Base-by-base conservation (phyloP, 768 basidiomycete species). In the Rhizopogon rudus region DNA sequence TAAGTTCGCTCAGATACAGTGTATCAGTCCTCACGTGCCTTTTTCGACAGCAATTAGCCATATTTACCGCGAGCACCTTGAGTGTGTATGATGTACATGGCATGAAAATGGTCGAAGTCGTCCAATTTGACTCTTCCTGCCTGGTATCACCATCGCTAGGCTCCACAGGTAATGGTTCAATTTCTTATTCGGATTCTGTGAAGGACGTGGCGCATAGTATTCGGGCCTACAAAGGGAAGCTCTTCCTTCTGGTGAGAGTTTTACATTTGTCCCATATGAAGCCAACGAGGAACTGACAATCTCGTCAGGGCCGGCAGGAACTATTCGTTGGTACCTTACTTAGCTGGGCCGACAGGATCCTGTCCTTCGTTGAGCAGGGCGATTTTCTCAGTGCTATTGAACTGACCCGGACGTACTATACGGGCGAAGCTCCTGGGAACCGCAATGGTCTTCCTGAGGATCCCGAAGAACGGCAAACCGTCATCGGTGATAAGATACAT, bases 341-440 rank as follows among this genome's bases (percentile, higher is more conserved):
- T 31, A 92, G 93, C 1, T 99, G 97, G 97, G 93, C 96, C 5
- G 97, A 99, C 67, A 84, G 88, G 43, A 86, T 98, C 22, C 75
- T 99, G 43, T 77, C 83, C 0, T 81, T 87, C 44, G 93, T 98
- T 28, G 81, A 92, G 64, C 77, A 79, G 9, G 93, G 94, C 13
- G 86, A 98, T 65, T 96, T 98, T 65, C 77, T 98, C 43, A 82
- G 79, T 46, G 96, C 97, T 3, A 96, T 98, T 58, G 87, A 95
- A 52, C 76, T 95, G 22, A 81, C 91, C 0, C 81, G 89, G 25
- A 77, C 82, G 0, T 99, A 95, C 71, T 93, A 93, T 68, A 72
- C 82, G 14, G 87, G 85, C 8, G 81, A 83, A 39, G 88, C 90
- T 2, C 80, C 82, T n/a, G 92, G 93, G 7, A 97, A 95, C 64